Evolutionary conservation across 83 land plant genomes (phyloP), one percentile per base, ranked within the genome.

Genomic region (Thuja plicata): DNA sequence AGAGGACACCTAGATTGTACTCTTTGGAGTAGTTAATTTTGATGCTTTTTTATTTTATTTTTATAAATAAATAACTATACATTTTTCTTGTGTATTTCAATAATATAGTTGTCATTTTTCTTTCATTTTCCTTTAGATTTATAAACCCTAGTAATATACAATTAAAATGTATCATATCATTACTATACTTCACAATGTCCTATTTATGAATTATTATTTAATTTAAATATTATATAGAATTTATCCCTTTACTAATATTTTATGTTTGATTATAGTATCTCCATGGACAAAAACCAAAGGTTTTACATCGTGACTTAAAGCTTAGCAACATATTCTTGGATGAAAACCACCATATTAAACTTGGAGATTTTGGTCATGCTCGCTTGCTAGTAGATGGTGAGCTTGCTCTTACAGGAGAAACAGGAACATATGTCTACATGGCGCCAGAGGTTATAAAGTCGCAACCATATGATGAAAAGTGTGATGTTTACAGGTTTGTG

Each of bases 251-350:
- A 66, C 73, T 66, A 27, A 41, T 30, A 12, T 34, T 76, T 12
- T 11, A 3, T 11, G 4, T 70, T 27, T 35, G 40, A 76, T 88
- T 91, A 91, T 89, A 91, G 83, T 94, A 94, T 81, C 92, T 94
- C 8, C 95, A 94, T 87, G 90, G 88, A 66, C 94, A 87, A 45
- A 90, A 83, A 80, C 95, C 95, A 1, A 92, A 60, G 71, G 89
- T 94, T 10, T 60, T 94, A 34, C 95, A 94, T 48, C 92, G 95
- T 32, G 95, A 94, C 62, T 85, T 94, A 85, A 94, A 94, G 90
- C 94, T 94, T 17, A 94, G 94, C 57, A 94, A 94, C 85, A 88
- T 94, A 50, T 93, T 94, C n/a, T 40, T 94, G 43, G 95, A 94
- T 71, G 89, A 89, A 46, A 81, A 80, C 45, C 40, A 66, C 45